Evolutionary conservation across 2,329 filamentous ascomycete genomes (phyloP).

Genomic region (Stagonosporopsis chrysanthemi): DNA sequence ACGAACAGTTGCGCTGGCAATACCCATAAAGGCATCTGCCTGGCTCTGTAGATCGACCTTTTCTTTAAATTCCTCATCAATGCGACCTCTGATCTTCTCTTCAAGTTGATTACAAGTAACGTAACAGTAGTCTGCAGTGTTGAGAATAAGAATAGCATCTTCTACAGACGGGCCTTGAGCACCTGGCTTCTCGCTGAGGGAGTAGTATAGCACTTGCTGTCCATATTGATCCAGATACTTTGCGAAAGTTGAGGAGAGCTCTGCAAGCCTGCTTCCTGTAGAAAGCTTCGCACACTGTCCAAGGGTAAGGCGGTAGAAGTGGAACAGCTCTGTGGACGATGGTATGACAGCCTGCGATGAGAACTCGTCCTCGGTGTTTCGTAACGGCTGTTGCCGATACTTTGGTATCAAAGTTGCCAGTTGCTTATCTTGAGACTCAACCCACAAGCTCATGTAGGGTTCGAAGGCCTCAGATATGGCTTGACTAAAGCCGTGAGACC

Average conservation of each 20-base stretch:
- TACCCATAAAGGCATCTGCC: conserved; percentile 92
- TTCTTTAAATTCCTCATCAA: conserved; percentile 77
- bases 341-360: conserved; percentile 86
- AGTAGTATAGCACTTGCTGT: conserved; percentile 84
- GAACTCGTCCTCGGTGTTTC: conserved; percentile 89
- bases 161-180: conserved; percentile 69
- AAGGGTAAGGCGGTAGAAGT: conserved; percentile 91
- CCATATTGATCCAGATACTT: conserved; percentile 96
- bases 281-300: conserved; percentile 97
- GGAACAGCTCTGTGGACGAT: conserved; percentile 95
- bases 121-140: conserved; percentile 98
- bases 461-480: conserved; percentile 97
- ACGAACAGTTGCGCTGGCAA: conserved; percentile 86
- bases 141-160: conserved; percentile 84
- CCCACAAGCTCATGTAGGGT: conserved; percentile 95
- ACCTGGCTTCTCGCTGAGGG: conserved; percentile 67
- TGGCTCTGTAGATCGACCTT: conserved; percentile 89
- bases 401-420: conserved; percentile 83
- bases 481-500: conserved; percentile 80
- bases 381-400: conserved; percentile 82
- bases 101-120: conserved; percentile 91
- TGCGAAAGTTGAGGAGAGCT: conserved; percentile 83
- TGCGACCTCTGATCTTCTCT: conserved; percentile 89
- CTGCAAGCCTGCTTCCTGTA: conserved; percentile 83
- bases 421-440: conserved; percentile 92